Evolutionary conservation across 2,329 filamentous ascomycete genomes (phyloP).

Genomic region (Truncatella angustata): DNA sequence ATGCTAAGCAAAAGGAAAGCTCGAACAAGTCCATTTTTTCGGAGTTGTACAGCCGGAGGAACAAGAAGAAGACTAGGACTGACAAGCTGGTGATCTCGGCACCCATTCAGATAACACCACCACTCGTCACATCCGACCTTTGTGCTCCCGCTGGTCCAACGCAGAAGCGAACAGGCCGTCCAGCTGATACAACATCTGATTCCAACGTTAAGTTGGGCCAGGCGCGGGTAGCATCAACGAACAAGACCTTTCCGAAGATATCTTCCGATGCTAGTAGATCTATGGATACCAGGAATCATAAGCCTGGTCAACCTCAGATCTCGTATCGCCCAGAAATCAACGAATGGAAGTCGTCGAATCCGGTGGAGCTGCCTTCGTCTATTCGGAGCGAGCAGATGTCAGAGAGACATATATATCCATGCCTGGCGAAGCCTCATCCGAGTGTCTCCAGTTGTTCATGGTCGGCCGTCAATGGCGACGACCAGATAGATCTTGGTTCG

Average conservation of each 20-base stretch:
- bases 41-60: not conserved
- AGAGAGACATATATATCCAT: not conserved
- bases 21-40: not conserved
- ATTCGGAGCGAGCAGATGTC: too few species aligned
- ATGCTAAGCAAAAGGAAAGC: not conserved
- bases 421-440: not conserved
- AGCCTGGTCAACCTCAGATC: not conserved
- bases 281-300: not conserved
- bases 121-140: not conserved
- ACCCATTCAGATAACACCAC: not conserved
- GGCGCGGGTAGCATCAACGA: not conserved
- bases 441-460: not conserved
- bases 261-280: not conserved
- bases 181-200: not conserved
- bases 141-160: not conserved
- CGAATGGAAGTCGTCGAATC: constrained; percentile 5
- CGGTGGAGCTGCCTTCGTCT: not conserved
- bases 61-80: not conserved
- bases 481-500: not conserved
- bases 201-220: not conserved
- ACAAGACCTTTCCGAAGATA: not conserved
- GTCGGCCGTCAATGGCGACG: not conserved
- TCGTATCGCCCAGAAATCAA: not conserved
- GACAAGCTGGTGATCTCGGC: constrained; percentile 2
- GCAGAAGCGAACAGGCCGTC: not conserved